Evolutionary conservation across 331 rosid genomes (phyloP), one percentile per base, ranked within the genome.

Genomic region (Acacia concinna): DNA sequence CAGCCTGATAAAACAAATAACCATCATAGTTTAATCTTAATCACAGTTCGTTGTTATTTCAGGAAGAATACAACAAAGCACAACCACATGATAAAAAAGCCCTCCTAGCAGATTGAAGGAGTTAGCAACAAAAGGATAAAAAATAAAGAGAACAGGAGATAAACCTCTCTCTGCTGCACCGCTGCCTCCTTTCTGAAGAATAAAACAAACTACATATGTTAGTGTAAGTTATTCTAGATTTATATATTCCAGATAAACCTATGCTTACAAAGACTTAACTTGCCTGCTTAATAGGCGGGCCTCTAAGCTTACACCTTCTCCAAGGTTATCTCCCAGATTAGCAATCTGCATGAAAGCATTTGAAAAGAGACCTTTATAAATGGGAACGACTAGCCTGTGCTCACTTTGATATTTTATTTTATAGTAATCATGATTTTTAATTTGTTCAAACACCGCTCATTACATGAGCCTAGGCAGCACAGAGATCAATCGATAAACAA

Each of bases 121-220:
- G 64, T 43, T 54, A 35, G 64, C 31, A 40, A 46, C 54, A 77
- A 71, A 34, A 70, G 28, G 47, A 23, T 21, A 34, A n/a, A 52
- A 62, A 21, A n/a, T 6, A 18, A 69, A 10, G 21, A 56, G 49
- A 10, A 4, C 4, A 76, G 77, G 74, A 74, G 51, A 46, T 13
- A 78, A 71, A 95, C 99, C 99, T 95, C 99, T 81, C 93, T 90
- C 74, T 93, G 97, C 85, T 91, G 99, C 82, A 91, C 68, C n/a
- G 96, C 96, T 72, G 98, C 99, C 89, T 95, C 96, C 88, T 95
- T 95, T 78, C 99, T 95, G 93, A 78, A 68, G 43, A 82, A 81
- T 34, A 80, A 84, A 85, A 82, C 14, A 78, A 68, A 65, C 71
- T 23, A 43, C 8, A 76, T 66, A 71, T 54, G 73, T 90, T 44